phyloP scores from a whole-genome alignment of 805 yeast species.

The Lipomyces lipofer region DNA sequence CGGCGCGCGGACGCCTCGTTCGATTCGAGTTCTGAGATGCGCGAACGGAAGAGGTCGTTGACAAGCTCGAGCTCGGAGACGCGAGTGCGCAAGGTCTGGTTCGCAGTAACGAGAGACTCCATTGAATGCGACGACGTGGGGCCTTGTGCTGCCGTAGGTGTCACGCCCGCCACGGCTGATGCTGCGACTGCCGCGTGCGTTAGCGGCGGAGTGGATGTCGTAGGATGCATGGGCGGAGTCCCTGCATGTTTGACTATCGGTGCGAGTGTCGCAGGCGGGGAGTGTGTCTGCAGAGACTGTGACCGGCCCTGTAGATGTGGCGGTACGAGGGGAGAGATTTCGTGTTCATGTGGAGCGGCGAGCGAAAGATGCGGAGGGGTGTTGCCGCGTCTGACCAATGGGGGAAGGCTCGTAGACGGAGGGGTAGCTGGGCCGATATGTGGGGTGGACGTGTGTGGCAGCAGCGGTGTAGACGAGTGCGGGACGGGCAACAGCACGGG shows the following conservation, averaged over 20 bases:
- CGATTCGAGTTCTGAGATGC: constrained; percentile 76
- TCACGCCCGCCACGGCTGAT: neutral
- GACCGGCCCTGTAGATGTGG: neutral
- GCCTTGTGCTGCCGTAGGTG: constrained; percentile 1
- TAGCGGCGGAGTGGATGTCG: constrained; percentile 3
- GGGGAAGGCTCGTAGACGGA: constrained; percentile 15
- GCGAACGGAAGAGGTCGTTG: constrained; percentile 79
- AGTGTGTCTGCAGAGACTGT: neutral
- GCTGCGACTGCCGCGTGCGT: constrained; percentile 3
- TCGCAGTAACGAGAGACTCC: constrained; percentile 34
- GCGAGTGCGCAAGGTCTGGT: constrained; percentile 61
- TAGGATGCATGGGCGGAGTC: neutral
- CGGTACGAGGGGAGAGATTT: constrained; percentile 3
- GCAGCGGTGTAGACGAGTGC: neutral
- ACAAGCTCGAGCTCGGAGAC: constrained; percentile 88
- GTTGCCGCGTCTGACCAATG: constrained; percentile 5
- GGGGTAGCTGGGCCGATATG: constrained; percentile 23
- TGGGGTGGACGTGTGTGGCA: constrained; percentile 6
- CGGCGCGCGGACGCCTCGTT: constrained; percentile 41
- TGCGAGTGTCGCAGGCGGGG: constrained; percentile 6
- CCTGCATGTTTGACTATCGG: neutral
- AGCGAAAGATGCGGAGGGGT: constrained; percentile 13
- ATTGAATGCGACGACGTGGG: constrained; percentile 15
- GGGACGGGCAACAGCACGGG: neutral
- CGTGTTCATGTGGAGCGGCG: constrained; percentile 6